A percentile compares a stretch with the other conserved stretches of the same genome.
phyloP scores from a whole-genome alignment of 805 yeast genomes.

The Saturnispora gosingensis region DNA sequence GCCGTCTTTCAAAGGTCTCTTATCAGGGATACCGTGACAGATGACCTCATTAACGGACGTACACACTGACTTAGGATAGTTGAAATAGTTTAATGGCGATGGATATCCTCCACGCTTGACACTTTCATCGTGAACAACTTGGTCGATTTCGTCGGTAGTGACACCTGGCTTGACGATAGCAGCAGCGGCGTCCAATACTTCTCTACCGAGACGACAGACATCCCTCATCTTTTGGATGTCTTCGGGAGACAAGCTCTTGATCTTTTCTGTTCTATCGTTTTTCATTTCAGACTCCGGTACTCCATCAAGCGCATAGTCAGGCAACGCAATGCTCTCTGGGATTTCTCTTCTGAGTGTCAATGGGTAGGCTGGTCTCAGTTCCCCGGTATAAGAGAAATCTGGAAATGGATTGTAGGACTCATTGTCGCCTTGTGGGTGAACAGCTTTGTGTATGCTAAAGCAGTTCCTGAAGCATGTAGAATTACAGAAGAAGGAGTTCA shows the following conservation, averaged over 20 bases:
- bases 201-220: conserved; percentile 73
- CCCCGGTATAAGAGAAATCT: conserved; percentile 62
- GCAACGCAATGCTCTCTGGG: conserved; percentile 60
- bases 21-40: conserved; percentile 96
- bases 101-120: conserved; percentile 87
- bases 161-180: conserved; percentile 77
- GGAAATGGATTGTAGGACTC: conserved; percentile 84
- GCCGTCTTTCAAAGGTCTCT: conserved; percentile 79
- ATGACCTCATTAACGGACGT: conserved; percentile 91
- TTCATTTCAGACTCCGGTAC: conserved; percentile 69
- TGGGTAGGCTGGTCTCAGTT: conserved; percentile 72
- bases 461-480: conserved; percentile 72
- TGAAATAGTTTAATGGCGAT: conserved; percentile 88
- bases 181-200: conserved; percentile 83
- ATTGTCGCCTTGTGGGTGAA: conserved; percentile 56
- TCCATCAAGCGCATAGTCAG: conserved; percentile 82
- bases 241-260: conserved; percentile 53
- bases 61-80: conserved; percentile 87
- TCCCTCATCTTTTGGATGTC: conserved; percentile 67
- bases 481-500: conserved; percentile 62
- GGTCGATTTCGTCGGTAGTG: conserved; percentile 89
- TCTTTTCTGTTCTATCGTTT: conserved; percentile 58
- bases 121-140: conserved; percentile 78
- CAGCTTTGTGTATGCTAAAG: conserved; percentile 65
- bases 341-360: conserved; percentile 60